Evolutionary conservation across 1,284 basidiomycete genomes (phyloP), one percentile per base, ranked within the genome.

Genomic region (Porogramme epimiltina): DNA sequence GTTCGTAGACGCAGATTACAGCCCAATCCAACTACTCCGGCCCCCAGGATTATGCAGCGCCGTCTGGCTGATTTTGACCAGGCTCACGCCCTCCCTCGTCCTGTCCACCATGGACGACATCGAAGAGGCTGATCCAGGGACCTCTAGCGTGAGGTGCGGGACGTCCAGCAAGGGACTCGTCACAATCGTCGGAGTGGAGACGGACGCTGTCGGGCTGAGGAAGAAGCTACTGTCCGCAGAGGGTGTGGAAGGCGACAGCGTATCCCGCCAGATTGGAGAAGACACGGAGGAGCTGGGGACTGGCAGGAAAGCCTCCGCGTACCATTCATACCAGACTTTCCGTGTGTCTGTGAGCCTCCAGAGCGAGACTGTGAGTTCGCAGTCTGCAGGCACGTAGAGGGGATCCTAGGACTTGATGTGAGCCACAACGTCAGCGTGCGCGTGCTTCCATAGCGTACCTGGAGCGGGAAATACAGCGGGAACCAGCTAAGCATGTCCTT

Each of bases 401-500:
- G 96, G 93, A 62, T 96, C 91, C 87, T 95, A n/a, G 61, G 34
- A 19, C 25, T 2, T 5, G 26, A n/a, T 25, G 9, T 37, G 9
- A 37, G 34, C 10, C 9, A 16, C 9, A 13, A 37, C n/a, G 16
- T 37, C 9, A 16, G 5, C 8, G 16, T 13, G 34, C 34, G 10
- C 28, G 13, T 31, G 28, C 6, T 8, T 6, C 8, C 25, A 13
- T 6, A n/a, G 16, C 45, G 20, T 40, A 89, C 91, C 70, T 87
- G 90, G 66, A 95, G 83, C 1, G 96, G 96, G 72, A 99, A 97
- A 74, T 94, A 98, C 28, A 98, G 76, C 0, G 97, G 97, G 76
- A 99, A 99, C 97, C 97, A 99, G 64, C 93, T 96, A 55, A 98
- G 78, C 96, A 99, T 98, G 62, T 98, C 90, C 61, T 91, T 91